A percentile compares a stretch with the other conserved stretches of the same genome.
Evolutionary conservation across 139 green algal species (phyloP).

Genomic region (Diplosphaera chodatii): DNA sequence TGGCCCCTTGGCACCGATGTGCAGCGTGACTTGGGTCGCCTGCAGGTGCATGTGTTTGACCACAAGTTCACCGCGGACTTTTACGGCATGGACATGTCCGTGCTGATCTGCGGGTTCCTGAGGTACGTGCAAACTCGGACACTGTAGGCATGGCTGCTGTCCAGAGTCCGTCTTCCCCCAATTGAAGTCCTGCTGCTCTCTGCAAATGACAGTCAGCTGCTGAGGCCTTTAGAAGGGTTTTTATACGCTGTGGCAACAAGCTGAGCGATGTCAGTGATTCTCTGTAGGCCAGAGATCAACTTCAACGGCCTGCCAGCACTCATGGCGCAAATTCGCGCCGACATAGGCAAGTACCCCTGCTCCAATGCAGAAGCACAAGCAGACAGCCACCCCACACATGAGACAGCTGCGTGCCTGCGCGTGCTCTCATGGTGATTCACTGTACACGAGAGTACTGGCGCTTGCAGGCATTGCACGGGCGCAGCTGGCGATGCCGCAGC

Average conservation of each 20-base stretch:
- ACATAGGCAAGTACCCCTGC: constrained; percentile 57
- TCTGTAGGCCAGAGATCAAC: constrained; percentile 63
- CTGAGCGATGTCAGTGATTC: neutral
- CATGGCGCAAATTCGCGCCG: constrained; percentile 60
- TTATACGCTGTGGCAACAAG: too few relatives aligned
- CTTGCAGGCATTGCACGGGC: too few relatives aligned
- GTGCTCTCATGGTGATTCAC: too few relatives aligned
- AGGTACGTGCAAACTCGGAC: constrained; percentile 14
- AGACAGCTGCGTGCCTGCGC: too few relatives aligned
- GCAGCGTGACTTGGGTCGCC: neutral
- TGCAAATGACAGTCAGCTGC: too few relatives aligned
- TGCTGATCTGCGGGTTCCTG: constrained; percentile 67
- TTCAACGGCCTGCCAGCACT: constrained; percentile 70
- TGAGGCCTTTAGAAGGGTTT: too few relatives aligned
- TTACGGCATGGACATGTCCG: constrained; percentile 42
- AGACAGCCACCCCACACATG: too few relatives aligned
- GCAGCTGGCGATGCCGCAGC: too few relatives aligned
- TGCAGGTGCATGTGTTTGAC: constrained; percentile 80
- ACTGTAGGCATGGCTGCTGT: neutral
- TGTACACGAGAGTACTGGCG: too few relatives aligned
- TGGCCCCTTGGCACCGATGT: neutral
- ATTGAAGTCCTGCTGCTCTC: too few relatives aligned
- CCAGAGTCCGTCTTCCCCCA: too few relatives aligned
- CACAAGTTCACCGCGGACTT: constrained; percentile 63
- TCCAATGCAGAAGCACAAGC: constrained; percentile 17